These are phyloP conservation scores for Phytophthora palmivora DNA, from an alignment of 352 stramenopile species.

Conservation along the genomic window DNA sequence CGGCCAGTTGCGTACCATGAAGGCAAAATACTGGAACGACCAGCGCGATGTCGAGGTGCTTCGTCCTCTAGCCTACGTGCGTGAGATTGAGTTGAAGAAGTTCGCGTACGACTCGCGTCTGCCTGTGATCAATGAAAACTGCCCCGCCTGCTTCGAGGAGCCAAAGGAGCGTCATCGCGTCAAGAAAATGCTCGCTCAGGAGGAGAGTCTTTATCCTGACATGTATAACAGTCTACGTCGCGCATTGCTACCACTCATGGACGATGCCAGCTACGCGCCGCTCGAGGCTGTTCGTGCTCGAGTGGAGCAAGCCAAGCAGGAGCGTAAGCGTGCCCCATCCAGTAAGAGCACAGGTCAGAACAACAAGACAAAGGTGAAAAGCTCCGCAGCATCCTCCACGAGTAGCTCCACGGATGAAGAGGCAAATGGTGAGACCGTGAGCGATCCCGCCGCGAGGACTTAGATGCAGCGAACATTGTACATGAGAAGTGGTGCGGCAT, in stretches of 20 bases:
- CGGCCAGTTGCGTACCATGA: slow-evolving; percentile 98
- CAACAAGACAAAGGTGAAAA: slow-evolving; percentile 11
- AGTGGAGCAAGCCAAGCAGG: slow-evolving; percentile 61
- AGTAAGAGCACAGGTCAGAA: slow-evolving; percentile 38
- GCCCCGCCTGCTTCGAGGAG: slow-evolving; percentile 98
- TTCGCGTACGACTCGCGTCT: slow-evolving; percentile 88
- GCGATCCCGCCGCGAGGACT: background rate
- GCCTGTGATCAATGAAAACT: slow-evolving; percentile 99
- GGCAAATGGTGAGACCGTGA: background rate
- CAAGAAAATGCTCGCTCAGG: slow-evolving; percentile 97
- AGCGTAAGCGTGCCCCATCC: slow-evolving; percentile 43
- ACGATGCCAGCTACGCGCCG: slow-evolving; percentile 70
- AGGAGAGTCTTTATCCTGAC: slow-evolving; percentile 94
- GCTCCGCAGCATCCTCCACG: slow-evolving; percentile 12
- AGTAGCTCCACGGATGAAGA: slow-evolving; percentile 34
- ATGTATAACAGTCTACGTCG: slow-evolving; percentile 82
- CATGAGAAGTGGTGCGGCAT: slow-evolving; percentile 16
- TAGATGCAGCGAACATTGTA: slow-evolving; percentile 20
- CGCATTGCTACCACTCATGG: slow-evolving; percentile 83
- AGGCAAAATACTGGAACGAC: slow-evolving; percentile 98
- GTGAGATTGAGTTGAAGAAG: slow-evolving; percentile 93
- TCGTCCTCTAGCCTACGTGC: slow-evolving; percentile 95
- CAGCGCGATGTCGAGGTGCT: slow-evolving; percentile 95
- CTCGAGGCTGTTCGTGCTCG: slow-evolving; percentile 60
- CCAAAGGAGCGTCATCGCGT: slow-evolving; percentile 96